These are phyloP conservation scores for Psilocybe subaeruginosa DNA, from an alignment of 768 basidiomycete species.

Conservation along the genomic window DNA sequence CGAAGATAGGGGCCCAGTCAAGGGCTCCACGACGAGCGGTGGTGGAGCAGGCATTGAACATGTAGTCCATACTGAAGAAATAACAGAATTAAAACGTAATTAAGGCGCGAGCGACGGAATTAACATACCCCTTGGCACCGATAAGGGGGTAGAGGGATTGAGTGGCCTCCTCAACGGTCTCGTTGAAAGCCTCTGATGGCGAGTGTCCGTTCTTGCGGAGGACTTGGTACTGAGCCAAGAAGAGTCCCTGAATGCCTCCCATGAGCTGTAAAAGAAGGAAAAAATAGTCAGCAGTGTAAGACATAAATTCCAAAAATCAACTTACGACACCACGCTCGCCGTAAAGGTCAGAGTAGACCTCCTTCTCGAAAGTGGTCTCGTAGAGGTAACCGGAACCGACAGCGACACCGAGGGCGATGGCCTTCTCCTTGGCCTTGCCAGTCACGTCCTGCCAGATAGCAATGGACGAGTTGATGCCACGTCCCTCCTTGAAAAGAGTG, in stretches of 20 bases:
- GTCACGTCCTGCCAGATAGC: constrained; percentile 98
- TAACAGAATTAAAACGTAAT: not conserved
- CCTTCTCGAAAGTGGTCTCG: constrained; percentile 99
- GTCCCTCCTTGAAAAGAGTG: constrained; percentile 99
- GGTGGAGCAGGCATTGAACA: constrained; percentile 99
- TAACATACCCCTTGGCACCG: constrained; percentile 81
- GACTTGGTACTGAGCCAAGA: constrained; percentile 98
- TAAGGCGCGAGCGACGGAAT: not conserved
- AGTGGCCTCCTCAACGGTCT: constrained; percentile 99
- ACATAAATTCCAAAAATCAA: constrained; percentile 24
- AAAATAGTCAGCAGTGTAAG: constrained; percentile 7
- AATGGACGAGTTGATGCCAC: constrained; percentile 94
- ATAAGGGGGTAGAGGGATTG: constrained; percentile 98
- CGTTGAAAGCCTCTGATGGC: constrained; percentile 99
- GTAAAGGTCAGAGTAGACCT: constrained; percentile 98
- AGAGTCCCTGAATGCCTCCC: constrained; percentile 98
- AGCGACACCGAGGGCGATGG: constrained; percentile 90
- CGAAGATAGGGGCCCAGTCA: constrained; percentile 98
- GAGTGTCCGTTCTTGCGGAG: constrained; percentile 95
- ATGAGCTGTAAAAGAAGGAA: constrained; percentile 63
- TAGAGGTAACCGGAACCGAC: constrained; percentile 98
- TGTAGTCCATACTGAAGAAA: constrained; percentile 88
- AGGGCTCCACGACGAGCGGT: constrained; percentile 98
- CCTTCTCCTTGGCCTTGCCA: constrained; percentile 97
- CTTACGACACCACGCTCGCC: constrained; percentile 99